Conservation (phyloP, 202 grass and related monocot species). For the Zizania palustris region DNA sequence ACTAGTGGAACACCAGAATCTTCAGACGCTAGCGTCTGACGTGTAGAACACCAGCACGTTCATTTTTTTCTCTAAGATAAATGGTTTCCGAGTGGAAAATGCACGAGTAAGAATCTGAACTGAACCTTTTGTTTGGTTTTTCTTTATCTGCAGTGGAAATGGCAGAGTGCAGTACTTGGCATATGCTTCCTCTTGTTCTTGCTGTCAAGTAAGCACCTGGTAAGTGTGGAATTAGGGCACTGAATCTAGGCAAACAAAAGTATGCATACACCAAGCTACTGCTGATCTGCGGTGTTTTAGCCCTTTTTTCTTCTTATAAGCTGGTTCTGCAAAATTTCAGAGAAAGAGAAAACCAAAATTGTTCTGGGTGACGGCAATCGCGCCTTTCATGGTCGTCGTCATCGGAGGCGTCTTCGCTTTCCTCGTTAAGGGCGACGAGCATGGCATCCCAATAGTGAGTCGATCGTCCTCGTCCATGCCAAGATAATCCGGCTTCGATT, state of each 20-base stretch:
- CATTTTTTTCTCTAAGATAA: neutral
- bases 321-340: constrained; percentile 49
- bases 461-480: neutral
- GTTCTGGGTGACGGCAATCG: constrained; percentile 92
- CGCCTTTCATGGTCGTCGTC: constrained; percentile 76
- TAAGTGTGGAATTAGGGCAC: constrained; percentile 46
- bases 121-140: constrained; percentile 5
- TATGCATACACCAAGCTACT: neutral
- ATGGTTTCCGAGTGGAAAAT: constrained; percentile 27
- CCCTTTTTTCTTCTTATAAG: neutral
- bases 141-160: constrained; percentile 69
- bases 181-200: constrained; percentile 76
- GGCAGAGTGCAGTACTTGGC: constrained; percentile 82
- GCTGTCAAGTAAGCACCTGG: constrained; percentile 64
- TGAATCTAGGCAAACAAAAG: neutral
- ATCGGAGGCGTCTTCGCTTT: constrained; percentile 74
- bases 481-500: neutral
- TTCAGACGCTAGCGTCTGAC: neutral
- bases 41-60: neutral
- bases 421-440: constrained; percentile 77
- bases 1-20: neutral
- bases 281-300: neutral
- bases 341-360: constrained; percentile 69
- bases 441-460: constrained; percentile 84
- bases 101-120: constrained; percentile 33